Evolutionary conservation across 2,329 filamentous ascomycete species (phyloP), one percentile per base, ranked within the genome.

Genomic region (Colletotrichum scovillei): DNA sequence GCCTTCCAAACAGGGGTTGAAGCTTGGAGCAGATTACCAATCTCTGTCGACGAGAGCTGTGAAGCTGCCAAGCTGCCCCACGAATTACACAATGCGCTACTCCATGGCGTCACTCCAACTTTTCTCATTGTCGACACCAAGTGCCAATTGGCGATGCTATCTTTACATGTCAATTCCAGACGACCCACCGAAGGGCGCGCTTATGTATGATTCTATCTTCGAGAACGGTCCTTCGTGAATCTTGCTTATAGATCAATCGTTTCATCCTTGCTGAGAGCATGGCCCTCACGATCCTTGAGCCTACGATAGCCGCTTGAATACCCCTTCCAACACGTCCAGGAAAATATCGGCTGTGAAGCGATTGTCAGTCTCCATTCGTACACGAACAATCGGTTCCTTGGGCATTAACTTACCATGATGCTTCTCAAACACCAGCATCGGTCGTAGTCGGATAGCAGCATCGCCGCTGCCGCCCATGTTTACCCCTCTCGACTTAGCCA

Each of bases 1-100:
- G 35, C 67, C 52, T 64, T 64, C 59, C 67, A 64, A 58, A 65
- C 52, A 49, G n/a, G n/a, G 26, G 30, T 56, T 24, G 26, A 30
- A 24, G 6, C 42, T 35, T n/a, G 32, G 22, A 9, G 24, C 26
- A 19, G 59, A 65, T 69, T 58, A 69, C 60, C 52, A 65, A 65
- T 70, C 28, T 35, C 19, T 24, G 12, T 30, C n/a, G 28, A 22
- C 53, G 5, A 7, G 12, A 35, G 46, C 19, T 35, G 5, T 14
- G 6, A 19, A 24, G 28, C 7, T 38, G 30, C 30, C 63, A 19
- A 24, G 28, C 12, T 38, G 30, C 30, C 63, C 55, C 22, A 35
- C 22, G 60, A 35, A 58, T 69, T 65, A 38, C 42, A 58, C 53
- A 56, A 65, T 65, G 22, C 67, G 42, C 62, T 49, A 14, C 7